Conservation (phyloP, 805 yeast genomes). For the Pichia cephalocereana region DNA sequence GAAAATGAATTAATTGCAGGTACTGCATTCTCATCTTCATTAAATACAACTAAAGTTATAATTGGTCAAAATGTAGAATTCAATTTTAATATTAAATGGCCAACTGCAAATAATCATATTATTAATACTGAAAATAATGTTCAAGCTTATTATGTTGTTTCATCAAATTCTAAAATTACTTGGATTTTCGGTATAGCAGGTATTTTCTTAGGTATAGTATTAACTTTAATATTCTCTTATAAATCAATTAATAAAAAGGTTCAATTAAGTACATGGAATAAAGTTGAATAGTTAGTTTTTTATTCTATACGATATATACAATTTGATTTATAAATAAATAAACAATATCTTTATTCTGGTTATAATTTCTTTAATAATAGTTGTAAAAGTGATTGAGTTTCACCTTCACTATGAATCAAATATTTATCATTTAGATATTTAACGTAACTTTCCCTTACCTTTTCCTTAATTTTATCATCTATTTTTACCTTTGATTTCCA, state of each 20-base stretch:
- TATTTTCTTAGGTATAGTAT: conserved; percentile 16
- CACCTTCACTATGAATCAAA: conserved; percentile 14
- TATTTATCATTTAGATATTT: conserved; percentile 23
- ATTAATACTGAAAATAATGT: background rate
- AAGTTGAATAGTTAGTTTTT: conserved; percentile 15
- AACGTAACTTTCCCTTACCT: conserved; percentile 27
- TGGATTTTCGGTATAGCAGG: conserved; percentile 7
- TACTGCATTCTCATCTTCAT: conserved; percentile 51
- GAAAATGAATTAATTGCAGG: conserved; percentile 39
- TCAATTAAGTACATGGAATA: conserved; percentile 15
- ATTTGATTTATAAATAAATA: too few relatives aligned
- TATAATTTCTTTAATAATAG: conserved; percentile 20
- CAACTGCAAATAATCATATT: conserved; percentile 1
- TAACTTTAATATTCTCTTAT: conserved; percentile 18
- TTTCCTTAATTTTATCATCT: conserved; percentile 22
- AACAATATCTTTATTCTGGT: background rate
- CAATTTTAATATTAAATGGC: conserved; percentile 53
- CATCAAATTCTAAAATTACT: background rate
- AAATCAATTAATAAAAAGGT: conserved; percentile 17
- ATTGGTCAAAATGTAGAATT: conserved; percentile 58
- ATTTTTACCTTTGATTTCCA: conserved; percentile 31
- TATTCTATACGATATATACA: too few relatives aligned
- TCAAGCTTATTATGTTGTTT: conserved; percentile 2
- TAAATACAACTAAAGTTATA: conserved; percentile 49
- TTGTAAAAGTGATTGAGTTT: conserved; percentile 15